Conservation (phyloP, 805 yeast genomes). For the Kazachstania kunashirensis region DNA sequence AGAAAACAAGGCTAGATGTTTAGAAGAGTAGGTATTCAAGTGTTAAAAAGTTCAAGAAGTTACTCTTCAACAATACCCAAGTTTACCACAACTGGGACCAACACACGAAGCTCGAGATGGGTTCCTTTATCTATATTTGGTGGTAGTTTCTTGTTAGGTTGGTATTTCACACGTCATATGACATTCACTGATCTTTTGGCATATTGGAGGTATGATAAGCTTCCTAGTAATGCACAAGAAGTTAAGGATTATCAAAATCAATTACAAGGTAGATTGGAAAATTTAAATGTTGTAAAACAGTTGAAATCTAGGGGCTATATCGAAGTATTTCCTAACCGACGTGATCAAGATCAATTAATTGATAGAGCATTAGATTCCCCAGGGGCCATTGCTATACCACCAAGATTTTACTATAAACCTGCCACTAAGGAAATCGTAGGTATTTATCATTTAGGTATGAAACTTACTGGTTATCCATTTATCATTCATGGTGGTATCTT, state of each 20-base stretch:
- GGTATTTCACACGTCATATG: conserved; percentile 28
- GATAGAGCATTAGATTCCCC: conserved; percentile 49
- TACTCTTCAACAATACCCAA: conserved; percentile 1
- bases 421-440: conserved; percentile 51
- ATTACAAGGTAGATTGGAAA: conserved; percentile 40
- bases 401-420: conserved; percentile 54
- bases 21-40: conserved; percentile 6
- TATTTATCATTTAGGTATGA: conserved; percentile 67
- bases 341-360: conserved; percentile 27
- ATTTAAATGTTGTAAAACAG: conserved; percentile 42
- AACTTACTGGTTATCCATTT: conserved; percentile 78
- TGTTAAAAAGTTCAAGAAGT: conserved; percentile 5
- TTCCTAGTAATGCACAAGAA: conserved; percentile 24
- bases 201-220: conserved; percentile 26
- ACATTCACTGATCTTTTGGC: conserved; percentile 30
- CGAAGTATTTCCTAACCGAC: conserved; percentile 22
- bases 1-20: conserved; percentile 7
- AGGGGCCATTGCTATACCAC: conserved; percentile 72
- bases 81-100: neutral
- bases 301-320: conserved; percentile 34
- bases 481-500: conserved; percentile 82
- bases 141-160: conserved; percentile 23
- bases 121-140: conserved; percentile 24
- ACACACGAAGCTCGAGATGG: conserved; percentile 10
- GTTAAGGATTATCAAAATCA: conserved; percentile 23